A percentile compares a stretch with the other conserved stretches of the same genome.
Evolutionary conservation across 208 protist genomes (phyloP).

Genomic region (Herpetomonas samuelpessoai): DNA sequence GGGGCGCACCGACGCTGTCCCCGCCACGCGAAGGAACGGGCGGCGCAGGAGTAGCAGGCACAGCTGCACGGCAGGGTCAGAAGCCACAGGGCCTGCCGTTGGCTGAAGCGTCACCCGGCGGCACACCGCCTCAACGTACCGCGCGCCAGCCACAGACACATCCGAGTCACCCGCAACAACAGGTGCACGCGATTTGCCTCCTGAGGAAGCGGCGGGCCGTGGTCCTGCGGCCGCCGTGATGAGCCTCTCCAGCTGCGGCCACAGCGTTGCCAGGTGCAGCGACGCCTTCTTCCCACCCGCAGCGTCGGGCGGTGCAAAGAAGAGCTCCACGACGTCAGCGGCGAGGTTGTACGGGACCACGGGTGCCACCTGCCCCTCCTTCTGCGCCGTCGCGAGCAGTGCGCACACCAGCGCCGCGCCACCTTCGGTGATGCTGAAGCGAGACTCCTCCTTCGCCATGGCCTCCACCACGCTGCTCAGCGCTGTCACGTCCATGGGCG

Average conservation of each 20-base stretch:
- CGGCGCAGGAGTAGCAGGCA: constrained; percentile 49
- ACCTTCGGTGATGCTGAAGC: constrained; percentile 32
- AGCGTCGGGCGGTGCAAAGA: constrained; percentile 21
- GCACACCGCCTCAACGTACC: constrained; percentile 62
- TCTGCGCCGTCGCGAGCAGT: constrained; percentile 26
- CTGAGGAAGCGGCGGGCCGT: neutral
- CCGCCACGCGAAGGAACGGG: constrained; percentile 56
- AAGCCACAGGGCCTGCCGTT: neutral
- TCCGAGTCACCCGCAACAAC: neutral
- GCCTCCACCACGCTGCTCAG: constrained; percentile 69
- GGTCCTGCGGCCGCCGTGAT: neutral
- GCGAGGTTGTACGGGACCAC: constrained; percentile 32
- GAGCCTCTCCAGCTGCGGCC: constrained; percentile 9
- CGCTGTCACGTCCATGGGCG: constrained; percentile 31
- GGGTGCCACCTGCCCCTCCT: constrained; percentile 6
- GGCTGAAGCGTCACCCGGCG: constrained; percentile 17
- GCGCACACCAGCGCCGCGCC: constrained; percentile 54
- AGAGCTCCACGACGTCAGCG: constrained; percentile 30
- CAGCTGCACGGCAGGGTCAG: constrained; percentile 41
- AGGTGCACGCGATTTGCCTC: neutral
- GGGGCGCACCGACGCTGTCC: constrained; percentile 24
- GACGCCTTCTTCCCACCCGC: neutral
- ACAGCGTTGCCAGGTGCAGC: constrained; percentile 6
- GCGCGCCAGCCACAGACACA: constrained; percentile 28
- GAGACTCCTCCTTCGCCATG: constrained; percentile 64